These are phyloP conservation scores for Aquilaria malaccensis DNA, from an alignment of 345 rosid genomes.

Conservation along the genomic window DNA sequence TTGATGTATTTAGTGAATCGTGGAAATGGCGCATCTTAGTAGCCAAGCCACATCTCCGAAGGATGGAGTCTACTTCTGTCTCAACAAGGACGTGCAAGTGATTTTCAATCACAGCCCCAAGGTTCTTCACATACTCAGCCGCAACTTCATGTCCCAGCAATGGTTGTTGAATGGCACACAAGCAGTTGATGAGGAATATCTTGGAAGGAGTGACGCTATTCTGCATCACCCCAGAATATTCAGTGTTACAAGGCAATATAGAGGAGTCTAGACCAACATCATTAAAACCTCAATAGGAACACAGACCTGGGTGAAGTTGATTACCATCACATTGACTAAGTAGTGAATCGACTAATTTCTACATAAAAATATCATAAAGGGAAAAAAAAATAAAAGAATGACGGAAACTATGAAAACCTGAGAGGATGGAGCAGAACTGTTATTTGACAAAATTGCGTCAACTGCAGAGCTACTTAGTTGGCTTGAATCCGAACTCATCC, in stretches of 20 bases:
- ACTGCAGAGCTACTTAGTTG: conserved; percentile 67
- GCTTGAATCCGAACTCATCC: conserved; percentile 56
- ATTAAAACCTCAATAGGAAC: neutral
- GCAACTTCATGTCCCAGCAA: conserved; percentile 64
- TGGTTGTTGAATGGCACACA: conserved; percentile 86
- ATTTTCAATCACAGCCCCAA: conserved; percentile 64
- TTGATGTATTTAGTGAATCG: conserved; percentile 20
- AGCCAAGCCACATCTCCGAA: conserved; percentile 59
- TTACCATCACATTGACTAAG: too few relatives aligned
- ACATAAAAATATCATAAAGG: neutral
- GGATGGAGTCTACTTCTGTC: conserved; percentile 82
- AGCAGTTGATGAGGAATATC: conserved; percentile 89
- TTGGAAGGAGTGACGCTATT: conserved; percentile 75
- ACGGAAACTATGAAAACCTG: conserved; percentile 38
- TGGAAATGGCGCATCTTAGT: conserved; percentile 61
- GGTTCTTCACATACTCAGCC: conserved; percentile 58
- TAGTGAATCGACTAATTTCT: too few relatives aligned
- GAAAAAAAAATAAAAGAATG: neutral
- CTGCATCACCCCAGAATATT: conserved; percentile 33
- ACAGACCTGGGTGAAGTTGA: neutral
- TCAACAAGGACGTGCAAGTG: conserved; percentile 58
- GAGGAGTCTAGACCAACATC: neutral
- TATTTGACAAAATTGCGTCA: conserved; percentile 81
- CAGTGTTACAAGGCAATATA: conserved; percentile 5
- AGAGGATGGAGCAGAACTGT: conserved; percentile 33